Evolutionary conservation across 164 flowering plant species (phyloP), one percentile per base, ranked within the genome.

Genomic region (Piper betle): DNA sequence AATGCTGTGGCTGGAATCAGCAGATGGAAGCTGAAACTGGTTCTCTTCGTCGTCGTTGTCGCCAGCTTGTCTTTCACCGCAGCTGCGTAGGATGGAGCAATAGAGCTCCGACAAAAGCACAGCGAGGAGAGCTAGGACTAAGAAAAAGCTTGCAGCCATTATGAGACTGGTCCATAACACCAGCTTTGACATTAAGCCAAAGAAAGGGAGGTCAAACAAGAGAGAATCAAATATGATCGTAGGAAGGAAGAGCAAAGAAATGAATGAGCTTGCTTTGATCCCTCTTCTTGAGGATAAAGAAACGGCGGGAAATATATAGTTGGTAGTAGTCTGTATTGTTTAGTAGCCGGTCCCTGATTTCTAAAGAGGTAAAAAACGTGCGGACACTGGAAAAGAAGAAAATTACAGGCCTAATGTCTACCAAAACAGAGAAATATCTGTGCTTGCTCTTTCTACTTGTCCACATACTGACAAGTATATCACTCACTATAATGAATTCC

Each of bases 31-130:
- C 1, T 61, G 61, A 46, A 87, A n/a, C 20, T 3, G 18, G 10
- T 46, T n/a, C 37, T 59, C 72, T 53, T 5, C 64, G 67, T 65
- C 65, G 53, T 25, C 33, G 33, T 25, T 25, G 33, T 43, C 53
- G 56, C 17, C 18, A 15, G 42, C 57, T 62, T 52, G 46, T 65
- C 17, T 58, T 65, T n/a, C 16, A 57, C 17, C 10, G 52, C 7
- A 57, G 72, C 42, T 68, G 64, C 88, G 79, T 17, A 91, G 72
- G 56, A 87, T 78, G 62, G 87, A 81, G 69, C 97, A 91, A 80
- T 91, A 91, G 64, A 91, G 97, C 76, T 91, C 88, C 37, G 85
- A 93, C 41, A 87, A 62, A 5, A 91, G 78, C 6, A 91, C 84
- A 4, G 84, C 61, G 33, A 91, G 69, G 9, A 87, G 75, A 48